Base-by-base conservation (phyloP, 352 stramenopile genomes). In the Pythium rhizo-oryzae region DNA sequence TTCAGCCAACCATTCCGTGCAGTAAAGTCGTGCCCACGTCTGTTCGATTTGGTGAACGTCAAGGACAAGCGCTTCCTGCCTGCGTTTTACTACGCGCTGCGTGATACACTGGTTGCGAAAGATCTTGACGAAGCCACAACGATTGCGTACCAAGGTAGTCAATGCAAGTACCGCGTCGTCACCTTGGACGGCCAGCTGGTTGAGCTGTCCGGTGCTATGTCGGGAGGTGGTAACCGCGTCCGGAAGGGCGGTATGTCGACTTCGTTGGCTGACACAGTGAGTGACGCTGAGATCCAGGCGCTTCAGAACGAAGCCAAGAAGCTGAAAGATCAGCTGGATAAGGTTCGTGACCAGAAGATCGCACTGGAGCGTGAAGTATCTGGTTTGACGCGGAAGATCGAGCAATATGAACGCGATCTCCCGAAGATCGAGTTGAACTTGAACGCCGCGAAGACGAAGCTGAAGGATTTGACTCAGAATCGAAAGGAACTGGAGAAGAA, bases 151-250 rank as follows among this genome's bases (percentile, higher is more conserved):
- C 80, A 97, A 86, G 96, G 94, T 19, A 97, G 89, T 55, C 92
- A 98, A 52, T 94, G 85, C 72, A 90, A 89, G 67, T 98, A 96
- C 79, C 92, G 98, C 62, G 97, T 99, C 18, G 98, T 99, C n/a
- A 99, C 98, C 4, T 62, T 98, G 2, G 90, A 98, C 60, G 98
- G 98, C 8, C 92, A 99, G 69, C 72, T 99, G 2, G 99, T 99
- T 41, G 98, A 99, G 57, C 96, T 96, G 44, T 98, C 92, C n/a
- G 98, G 98, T 58, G 98, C 98, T 8, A 99, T 99, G 98, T 97
- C 96, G 6, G 98, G 98, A 60, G 98, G 98, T 76, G 98, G 98
- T 24, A 98, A 97, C 37, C 81, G 76, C 33, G 90, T 96, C 23
- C 84, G 92, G 37, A 96, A 88, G 30, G 97, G 97, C 21, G 94